Evolutionary conservation across 176 grass and related monocot genomes (phyloP), one percentile per base, ranked within the genome.

Genomic region (Oryza brachyantha): DNA sequence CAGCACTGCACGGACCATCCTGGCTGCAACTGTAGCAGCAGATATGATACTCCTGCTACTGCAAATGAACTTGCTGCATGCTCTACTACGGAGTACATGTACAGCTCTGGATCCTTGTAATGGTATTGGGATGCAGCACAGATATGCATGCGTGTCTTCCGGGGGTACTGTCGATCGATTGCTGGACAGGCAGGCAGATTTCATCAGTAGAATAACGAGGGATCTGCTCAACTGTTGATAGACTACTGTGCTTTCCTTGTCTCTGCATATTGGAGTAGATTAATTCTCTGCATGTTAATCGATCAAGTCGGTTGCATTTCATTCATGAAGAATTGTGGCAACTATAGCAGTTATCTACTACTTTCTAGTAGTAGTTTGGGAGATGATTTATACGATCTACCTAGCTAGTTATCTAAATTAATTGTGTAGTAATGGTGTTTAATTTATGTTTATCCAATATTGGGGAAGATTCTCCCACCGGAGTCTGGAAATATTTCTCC

Each of bases 81-180:
- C 2, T 69, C 68, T 28, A 1, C 39, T 64, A 0, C 28, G n/a
- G n/a, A n/a, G n/a, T n/a, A n/a, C n/a, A n/a, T n/a, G n/a, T n/a
- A 66, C 19, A 60, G 54, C 36, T 34, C 66, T 61, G 36, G 54
- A 54, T 54, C 17, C 19, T 22, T 57, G 12, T 41, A 45, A 24
- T 32, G 5, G 39, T 81, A 39, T 66, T 58, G 45, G 70, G 70
- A 48, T 70, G 64, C 79, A 78, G 58, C 64, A 52, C 26, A 46
- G 21, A 2, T 79, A 61, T 50, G 57, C 27, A 28, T 71, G 80
- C 71, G 87, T 73, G 82, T 77, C 24, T 81, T 83, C 48, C 72
- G 46, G 66, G 65, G 54, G 10, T 39, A 68, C 57, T 81, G 77
- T n/a, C 71, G 71, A 65, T 64, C n/a, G n/a, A n/a, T n/a, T 67